Evolutionary conservation across 257 asterid genomes (phyloP).

Genomic region (Buddleja alternifolia): DNA sequence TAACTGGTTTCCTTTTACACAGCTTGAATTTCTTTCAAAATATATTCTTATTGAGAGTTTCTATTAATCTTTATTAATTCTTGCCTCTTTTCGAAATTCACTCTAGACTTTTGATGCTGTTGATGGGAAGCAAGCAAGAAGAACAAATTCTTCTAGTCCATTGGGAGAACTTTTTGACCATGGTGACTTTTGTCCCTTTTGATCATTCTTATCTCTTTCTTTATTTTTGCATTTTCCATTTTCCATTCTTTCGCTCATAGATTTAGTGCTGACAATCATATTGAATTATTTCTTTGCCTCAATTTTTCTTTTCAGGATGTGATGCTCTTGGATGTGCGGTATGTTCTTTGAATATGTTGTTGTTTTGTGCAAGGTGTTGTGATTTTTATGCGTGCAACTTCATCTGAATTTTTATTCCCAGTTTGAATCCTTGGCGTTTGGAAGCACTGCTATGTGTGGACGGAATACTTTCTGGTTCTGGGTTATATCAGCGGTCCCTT

Average conservation of each 20-base stretch:
- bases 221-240: conserved; percentile 23
- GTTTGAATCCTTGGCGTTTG: conserved; percentile 91
- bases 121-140: conserved; percentile 96
- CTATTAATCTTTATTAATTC: neutral
- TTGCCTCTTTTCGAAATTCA: conserved; percentile 24
- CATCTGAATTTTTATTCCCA: conserved; percentile 31
- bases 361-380: conserved; percentile 10
- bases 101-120: conserved; percentile 93
- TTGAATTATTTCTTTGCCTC: conserved; percentile 25
- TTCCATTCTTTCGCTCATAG: conserved; percentile 13
- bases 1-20: no score
- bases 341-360: conserved; percentile 40
- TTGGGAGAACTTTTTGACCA: conserved; percentile 96
- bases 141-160: conserved; percentile 95
- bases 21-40: neutral
- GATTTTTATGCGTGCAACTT: conserved; percentile 24
- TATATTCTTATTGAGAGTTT: neutral
- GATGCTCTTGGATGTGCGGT: conserved; percentile 99
- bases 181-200: conserved; percentile 39
- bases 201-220: conserved; percentile 7
- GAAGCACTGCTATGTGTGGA: conserved; percentile 92
- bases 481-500: conserved; percentile 85
- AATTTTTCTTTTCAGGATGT: conserved; percentile 65
- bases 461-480: conserved; percentile 80
- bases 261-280: conserved; percentile 24